Conservation (phyloP, 1,284 basidiomycete genomes). For the Golubevia pallescens region DNA sequence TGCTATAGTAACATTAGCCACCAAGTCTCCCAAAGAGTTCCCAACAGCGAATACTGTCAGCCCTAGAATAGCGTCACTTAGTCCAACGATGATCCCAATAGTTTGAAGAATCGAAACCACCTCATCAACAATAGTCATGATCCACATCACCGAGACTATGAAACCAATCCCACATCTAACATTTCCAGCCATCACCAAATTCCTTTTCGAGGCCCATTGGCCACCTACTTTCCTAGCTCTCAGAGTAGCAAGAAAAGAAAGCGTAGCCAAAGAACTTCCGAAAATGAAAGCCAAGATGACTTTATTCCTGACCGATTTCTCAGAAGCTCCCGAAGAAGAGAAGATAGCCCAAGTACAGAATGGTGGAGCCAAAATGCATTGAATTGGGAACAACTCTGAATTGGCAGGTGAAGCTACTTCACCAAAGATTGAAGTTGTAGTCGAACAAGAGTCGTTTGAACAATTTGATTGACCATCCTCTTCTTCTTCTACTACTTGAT, state of each 20-base stretch:
- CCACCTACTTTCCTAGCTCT: constrained; percentile 4
- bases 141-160: constrained; percentile 51
- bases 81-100: constrained; percentile 87
- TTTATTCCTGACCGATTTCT: constrained; percentile 10
- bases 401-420: too few relatives aligned
- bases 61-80: constrained; percentile 96
- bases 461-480: constrained; percentile 23
- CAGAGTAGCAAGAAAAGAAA: constrained; percentile 11
- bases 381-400: constrained; percentile 14
- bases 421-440: too few relatives aligned
- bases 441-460: constrained; percentile 8
- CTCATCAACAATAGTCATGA: constrained; percentile 57
- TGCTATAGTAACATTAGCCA: constrained; percentile 77
- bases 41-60: constrained; percentile 95
- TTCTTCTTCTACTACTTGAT: constrained; percentile 34
- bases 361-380: constrained; percentile 38
- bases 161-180: constrained; percentile 47
- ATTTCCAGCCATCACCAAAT: constrained; percentile 14
- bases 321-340: constrained; percentile 18
- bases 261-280: constrained; percentile 6
- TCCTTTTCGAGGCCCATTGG: constrained; percentile 12
- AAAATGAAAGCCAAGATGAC: constrained; percentile 15
- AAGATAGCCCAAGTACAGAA: constrained; percentile 44
- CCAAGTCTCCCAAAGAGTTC: constrained; percentile 92
- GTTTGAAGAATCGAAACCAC: constrained; percentile 69